Base-by-base conservation (phyloP, 2,329 filamentous ascomycete genomes). In the Trichoderma breve region DNA sequence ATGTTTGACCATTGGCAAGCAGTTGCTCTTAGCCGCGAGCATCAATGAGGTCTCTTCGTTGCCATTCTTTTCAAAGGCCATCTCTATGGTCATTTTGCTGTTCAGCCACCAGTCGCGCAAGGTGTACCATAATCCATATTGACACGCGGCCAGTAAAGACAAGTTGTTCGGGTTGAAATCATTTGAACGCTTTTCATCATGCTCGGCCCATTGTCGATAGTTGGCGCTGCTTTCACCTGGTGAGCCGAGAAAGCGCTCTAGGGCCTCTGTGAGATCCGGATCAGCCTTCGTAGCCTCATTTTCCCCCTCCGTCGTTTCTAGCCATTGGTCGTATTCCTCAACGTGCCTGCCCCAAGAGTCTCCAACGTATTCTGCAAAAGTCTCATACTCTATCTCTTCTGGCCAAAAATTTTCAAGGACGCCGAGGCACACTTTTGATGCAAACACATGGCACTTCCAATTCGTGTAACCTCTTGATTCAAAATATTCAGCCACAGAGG, bases 401-500 rank as follows among this genome's bases (percentile, higher is more conserved):
- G n/a, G 9, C 1, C 5, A 3, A 1, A 6, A 8, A 3, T 26
- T 26, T 8, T n/a, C 6, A 1, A 71, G 36, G 0, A 51, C 12
- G 12, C n/a, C 15, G 3, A 71, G 34, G 1, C 4, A 71, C 9
- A 71, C 12, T 3, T 32, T 71, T 24, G 63, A 55, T 0, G 30
- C 63, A 12, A 68, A 39, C n/a, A 24, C 1, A 14, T 67, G 11
- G 14, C 70, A 72, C 2, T 67, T 28, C 34, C 53, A 47, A 5
- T 6, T 18, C 0, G 5, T 30, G 24, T 21, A 57, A 14, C 32
- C 12, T 21, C 7, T 39, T 7, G 6, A 14, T 3, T 70, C 47
- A 26, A 72, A 70, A n/a, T 64, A 72, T 47, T 72, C 71, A 7
- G 65, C 58, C 24, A 72, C 71, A 36, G 71, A 72, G 14, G 60